phyloP scores from a whole-genome alignment of 257 asterid species.

The Plantago elongata region DNA sequence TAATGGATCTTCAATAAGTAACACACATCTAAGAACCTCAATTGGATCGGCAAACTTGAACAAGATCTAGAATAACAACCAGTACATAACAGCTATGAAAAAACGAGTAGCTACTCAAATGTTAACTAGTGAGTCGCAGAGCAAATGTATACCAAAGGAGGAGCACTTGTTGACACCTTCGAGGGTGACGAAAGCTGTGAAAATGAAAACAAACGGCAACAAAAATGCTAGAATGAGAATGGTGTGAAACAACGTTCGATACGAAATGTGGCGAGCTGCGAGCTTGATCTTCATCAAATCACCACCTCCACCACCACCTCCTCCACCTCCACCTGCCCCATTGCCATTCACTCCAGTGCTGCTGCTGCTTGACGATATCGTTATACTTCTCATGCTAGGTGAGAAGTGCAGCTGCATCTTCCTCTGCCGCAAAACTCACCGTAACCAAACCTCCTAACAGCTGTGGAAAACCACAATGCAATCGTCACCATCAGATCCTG shows the following conservation, averaged over 20 bases:
- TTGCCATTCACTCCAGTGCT: conserved; percentile 48
- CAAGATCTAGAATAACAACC: too few relatives aligned
- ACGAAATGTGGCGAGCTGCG: conserved; percentile 82
- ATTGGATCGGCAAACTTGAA: too few relatives aligned
- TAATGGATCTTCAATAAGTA: too few relatives aligned
- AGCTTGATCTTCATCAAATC: conserved; percentile 94
- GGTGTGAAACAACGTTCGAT: conserved; percentile 76
- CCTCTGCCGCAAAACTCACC: conserved; percentile 36
- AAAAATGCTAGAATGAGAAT: conserved; percentile 73
- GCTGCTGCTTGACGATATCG: conserved; percentile 71
- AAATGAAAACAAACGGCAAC: conserved; percentile 92
- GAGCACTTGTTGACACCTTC: conserved; percentile 99
- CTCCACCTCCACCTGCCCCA: conserved; percentile 50
- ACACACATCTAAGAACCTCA: too few relatives aligned
- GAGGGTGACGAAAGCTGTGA: conserved; percentile 85
- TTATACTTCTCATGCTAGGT: conserved; percentile 99
- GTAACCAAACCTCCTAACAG: conserved; percentile 15
- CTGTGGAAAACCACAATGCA: conserved; percentile 17
- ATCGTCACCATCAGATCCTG: conserved; percentile 44
- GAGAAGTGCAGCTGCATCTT: conserved; percentile 99
- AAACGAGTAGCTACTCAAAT: background rate
- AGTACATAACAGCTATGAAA: too few relatives aligned
- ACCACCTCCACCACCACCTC: too few relatives aligned
- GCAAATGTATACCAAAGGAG: conserved; percentile 57
- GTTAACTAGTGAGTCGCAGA: background rate